Percentiles rank a stretch among this genome's conserved stretches.
These are phyloP conservation scores for Parasarocladium wereldwijsianum DNA, from an alignment of 2,329 filamentous ascomycete genomes.

Conservation along the genomic window DNA sequence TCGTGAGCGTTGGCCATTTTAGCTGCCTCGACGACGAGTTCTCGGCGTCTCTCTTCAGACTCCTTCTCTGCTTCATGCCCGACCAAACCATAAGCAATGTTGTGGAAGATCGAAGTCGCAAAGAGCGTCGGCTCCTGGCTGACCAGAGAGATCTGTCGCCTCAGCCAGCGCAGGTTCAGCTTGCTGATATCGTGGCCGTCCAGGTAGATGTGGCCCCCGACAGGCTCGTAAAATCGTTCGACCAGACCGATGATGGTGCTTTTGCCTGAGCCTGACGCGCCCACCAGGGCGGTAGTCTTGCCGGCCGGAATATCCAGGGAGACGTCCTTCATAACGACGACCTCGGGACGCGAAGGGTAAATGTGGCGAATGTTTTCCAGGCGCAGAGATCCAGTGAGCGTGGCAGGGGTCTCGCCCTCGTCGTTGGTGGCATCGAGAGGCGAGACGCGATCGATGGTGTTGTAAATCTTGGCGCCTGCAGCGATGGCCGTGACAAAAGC, in stretches of 20 bases:
- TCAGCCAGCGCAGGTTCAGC: constrained; percentile 79
- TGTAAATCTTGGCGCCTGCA: constrained; percentile 83
- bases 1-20: constrained; percentile 90
- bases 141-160: constrained; percentile 83
- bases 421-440: constrained; percentile 64
- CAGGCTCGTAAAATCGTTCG: constrained; percentile 87
- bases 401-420: constrained; percentile 55
- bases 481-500: constrained; percentile 74
- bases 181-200: constrained; percentile 71
- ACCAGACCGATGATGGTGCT: constrained; percentile 87
- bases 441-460: constrained; percentile 78
- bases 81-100: constrained; percentile 82
- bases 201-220: constrained; percentile 61
- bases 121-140: constrained; percentile 90
- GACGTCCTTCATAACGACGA: constrained; percentile 75
- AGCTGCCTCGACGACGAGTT: constrained; percentile 66
- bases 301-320: constrained; percentile 69
- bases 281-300: constrained; percentile 85
- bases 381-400: constrained; percentile 51
- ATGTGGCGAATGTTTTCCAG: constrained; percentile 79
- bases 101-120: constrained; percentile 74
- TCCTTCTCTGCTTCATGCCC: constrained; percentile 62
- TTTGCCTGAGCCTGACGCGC: constrained; percentile 88
- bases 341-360: constrained; percentile 85
- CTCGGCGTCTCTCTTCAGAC: constrained; percentile 49